These are phyloP conservation scores for Elongisporangium prolatum DNA, from an alignment of 352 stramenopile genomes.

Conservation along the genomic window DNA sequence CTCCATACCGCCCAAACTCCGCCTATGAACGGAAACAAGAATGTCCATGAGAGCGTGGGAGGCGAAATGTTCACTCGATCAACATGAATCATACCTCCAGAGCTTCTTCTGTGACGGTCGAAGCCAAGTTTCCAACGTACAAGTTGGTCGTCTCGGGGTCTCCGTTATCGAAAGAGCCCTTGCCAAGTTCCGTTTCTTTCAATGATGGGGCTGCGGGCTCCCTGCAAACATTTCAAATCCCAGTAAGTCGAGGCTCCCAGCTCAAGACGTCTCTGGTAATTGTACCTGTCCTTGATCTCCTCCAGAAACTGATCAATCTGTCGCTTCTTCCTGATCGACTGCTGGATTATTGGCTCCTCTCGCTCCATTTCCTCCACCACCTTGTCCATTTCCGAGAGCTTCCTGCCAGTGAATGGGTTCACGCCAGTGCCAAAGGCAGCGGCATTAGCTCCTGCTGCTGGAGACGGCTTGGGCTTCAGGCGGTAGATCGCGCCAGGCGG, in stretches of 20 bases:
- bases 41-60: not conserved
- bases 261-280: not conserved
- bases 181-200: constrained; percentile 16
- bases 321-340: constrained; percentile 39
- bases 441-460: constrained; percentile 2
- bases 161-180: constrained; percentile 82
- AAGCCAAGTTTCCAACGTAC: constrained; percentile 93
- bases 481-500: constrained; percentile 18
- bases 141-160: constrained; percentile 91
- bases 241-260: not conserved
- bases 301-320: constrained; percentile 88
- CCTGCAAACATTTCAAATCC: not conserved
- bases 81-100: constrained; percentile 43
- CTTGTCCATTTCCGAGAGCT: constrained; percentile 58
- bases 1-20: constrained; percentile 88
- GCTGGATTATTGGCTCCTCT: constrained; percentile 22
- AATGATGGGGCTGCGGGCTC: constrained; percentile 7
- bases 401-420: constrained; percentile 14
- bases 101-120: constrained; percentile 90
- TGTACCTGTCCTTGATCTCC: constrained; percentile 79
- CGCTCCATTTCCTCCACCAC: constrained; percentile 75
- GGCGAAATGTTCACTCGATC: not conserved
- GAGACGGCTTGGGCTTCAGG: constrained; percentile 17
- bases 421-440: not conserved
- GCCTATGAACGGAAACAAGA: constrained; percentile 16